phyloP scores from a whole-genome alignment of 2,329 filamentous ascomycete genomes.

The Aspergillus tanneri region DNA sequence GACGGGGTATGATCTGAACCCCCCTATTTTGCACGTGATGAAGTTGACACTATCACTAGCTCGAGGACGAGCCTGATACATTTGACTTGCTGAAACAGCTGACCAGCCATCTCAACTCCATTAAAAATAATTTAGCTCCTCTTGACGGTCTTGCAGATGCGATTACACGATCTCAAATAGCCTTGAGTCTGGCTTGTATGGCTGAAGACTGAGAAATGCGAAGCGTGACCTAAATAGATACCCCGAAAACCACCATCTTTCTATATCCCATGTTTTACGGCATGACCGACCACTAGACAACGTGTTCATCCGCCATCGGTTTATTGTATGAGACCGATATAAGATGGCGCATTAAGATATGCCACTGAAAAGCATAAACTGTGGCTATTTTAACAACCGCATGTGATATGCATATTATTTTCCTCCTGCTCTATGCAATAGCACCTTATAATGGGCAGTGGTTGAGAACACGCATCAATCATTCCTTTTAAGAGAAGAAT shows the following conservation, averaged over 20 bases:
- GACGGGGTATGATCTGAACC: slow-evolving; percentile 32
- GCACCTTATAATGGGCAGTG: background rate
- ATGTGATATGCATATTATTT: background rate
- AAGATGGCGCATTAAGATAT: no score
- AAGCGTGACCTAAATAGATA: background rate
- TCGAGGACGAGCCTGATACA: slow-evolving; percentile 40
- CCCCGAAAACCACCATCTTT: background rate
- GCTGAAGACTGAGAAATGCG: slow-evolving; percentile 33
- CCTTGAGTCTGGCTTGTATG: slow-evolving; percentile 31
- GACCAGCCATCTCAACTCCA: slow-evolving; percentile 45
- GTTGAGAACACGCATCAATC: background rate
- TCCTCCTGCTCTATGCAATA: background rate
- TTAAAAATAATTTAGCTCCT: slow-evolving; percentile 43
- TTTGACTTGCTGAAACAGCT: slow-evolving; percentile 40
- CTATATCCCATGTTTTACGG: no score
- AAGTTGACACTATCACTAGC: slow-evolving; percentile 26
- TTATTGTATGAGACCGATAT: no score
- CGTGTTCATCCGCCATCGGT: no score
- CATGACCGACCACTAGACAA: no score
- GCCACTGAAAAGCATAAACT: background rate
- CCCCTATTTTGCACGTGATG: background rate
- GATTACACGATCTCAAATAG: slow-evolving; percentile 38
- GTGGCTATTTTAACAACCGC: background rate
- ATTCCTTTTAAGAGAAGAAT: no score
- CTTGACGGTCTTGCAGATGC: slow-evolving; percentile 39